These are phyloP conservation scores for Collariella sp. DNA, from an alignment of 495 filamentous ascomycete species.

Conservation along the genomic window DNA sequence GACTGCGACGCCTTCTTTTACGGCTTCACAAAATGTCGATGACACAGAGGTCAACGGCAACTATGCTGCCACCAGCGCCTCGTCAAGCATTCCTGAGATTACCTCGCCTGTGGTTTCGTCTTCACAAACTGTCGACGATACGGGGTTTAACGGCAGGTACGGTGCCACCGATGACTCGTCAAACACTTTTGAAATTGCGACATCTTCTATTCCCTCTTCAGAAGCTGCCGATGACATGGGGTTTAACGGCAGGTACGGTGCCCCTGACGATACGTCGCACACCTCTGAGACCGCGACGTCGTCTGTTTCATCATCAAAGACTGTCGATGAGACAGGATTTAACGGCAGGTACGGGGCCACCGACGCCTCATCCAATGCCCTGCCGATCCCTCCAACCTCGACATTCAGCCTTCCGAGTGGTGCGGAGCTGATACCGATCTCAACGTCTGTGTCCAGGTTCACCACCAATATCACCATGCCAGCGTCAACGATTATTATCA, in stretches of 20 bases:
- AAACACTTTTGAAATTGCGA: too few species aligned
- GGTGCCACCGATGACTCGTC: background rate
- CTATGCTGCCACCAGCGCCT: background rate
- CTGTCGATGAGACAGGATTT: background rate
- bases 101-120: background rate
- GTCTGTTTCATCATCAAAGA: background rate
- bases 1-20: background rate
- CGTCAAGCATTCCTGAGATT: background rate
- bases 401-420: slow-evolving; percentile 5
- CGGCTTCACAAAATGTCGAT: background rate
- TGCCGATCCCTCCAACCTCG: background rate
- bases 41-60: background rate
- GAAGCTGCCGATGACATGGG: background rate
- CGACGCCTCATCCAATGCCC: background rate
- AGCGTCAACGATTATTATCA: slow-evolving; percentile 3
- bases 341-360: background rate
- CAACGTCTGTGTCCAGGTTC: slow-evolving; percentile 6
- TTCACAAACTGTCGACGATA: background rate
- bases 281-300: background rate
- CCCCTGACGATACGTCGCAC: background rate
- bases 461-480: slow-evolving; percentile 11
- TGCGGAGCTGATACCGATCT: slow-evolving; percentile 1
- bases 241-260: background rate
- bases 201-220: background rate
- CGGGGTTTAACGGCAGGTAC: background rate